phyloP scores from a whole-genome alignment of 2,329 filamentous ascomycete species.

The Neoascochyta sp. region DNA sequence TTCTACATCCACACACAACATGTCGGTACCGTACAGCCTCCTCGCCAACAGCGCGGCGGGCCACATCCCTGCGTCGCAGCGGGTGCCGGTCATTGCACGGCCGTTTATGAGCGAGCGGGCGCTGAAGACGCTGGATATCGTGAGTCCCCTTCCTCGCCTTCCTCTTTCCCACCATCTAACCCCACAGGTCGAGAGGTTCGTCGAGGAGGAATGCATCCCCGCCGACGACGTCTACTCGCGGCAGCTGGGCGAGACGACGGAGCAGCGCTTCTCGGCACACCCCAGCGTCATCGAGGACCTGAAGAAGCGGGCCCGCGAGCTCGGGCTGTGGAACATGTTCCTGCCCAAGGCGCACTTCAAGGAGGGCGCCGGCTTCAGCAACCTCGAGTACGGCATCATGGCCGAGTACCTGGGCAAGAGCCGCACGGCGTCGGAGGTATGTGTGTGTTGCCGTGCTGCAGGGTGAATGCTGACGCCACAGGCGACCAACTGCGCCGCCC shows the following conservation, averaged over 20 bases:
- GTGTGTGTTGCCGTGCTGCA: background rate
- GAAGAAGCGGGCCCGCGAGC: conserved; percentile 74
- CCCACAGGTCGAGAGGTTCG: conserved; percentile 79
- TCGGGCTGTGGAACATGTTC: conserved; percentile 99
- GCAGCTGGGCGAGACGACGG: conserved; percentile 68
- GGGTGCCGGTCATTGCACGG: conserved; percentile 56
- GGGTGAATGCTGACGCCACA: conserved; percentile 13
- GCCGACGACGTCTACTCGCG: conserved; percentile 77
- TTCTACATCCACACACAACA: too few relatives aligned
- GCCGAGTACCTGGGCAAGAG: conserved; percentile 92
- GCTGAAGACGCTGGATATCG: conserved; percentile 75
- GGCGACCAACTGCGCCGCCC: conserved; percentile 84
- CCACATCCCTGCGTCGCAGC: conserved; percentile 49
- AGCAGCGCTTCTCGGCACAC: conserved; percentile 72
- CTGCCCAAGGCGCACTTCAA: conserved; percentile 91
- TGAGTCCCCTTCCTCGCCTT: conserved; percentile 34
- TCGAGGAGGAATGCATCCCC: conserved; percentile 80
- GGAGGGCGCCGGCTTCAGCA: conserved; percentile 89
- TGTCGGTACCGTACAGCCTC: conserved; percentile 34
- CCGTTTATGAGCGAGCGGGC: conserved; percentile 77
- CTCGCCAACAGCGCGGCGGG: conserved; percentile 35
- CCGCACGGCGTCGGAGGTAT: conserved; percentile 55
- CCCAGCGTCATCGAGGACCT: conserved; percentile 82
- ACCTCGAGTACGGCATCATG: conserved; percentile 97
- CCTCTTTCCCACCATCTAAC: background rate